Conservation (phyloP, 2,329 filamentous ascomycete species). For the Microcera coccophila region DNA sequence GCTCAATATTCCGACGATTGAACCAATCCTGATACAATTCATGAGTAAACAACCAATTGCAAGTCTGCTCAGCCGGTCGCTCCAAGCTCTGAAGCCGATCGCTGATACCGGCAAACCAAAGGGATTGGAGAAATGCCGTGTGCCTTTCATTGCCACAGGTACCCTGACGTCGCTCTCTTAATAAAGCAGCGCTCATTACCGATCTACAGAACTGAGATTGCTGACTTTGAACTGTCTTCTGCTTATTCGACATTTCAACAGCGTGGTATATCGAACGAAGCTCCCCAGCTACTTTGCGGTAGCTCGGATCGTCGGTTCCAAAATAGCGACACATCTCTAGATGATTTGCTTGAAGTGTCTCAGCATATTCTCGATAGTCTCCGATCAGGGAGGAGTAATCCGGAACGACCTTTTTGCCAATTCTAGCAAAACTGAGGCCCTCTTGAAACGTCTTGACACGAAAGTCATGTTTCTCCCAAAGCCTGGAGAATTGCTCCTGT, state of each 20-base stretch:
- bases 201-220: too few relatives aligned
- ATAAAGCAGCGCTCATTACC: too few relatives aligned
- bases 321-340: constrained; percentile 8
- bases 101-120: constrained; percentile 8
- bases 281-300: constrained; percentile 10
- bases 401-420: constrained; percentile 13
- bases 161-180: too few relatives aligned
- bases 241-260: neutral
- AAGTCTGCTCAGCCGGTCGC: constrained; percentile 1
- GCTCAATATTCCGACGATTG: accelerated
- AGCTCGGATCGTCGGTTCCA: constrained; percentile 7
- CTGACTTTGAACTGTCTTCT: too few relatives aligned
- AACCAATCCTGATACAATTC: constrained; percentile 4
- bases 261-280: constrained; percentile 1
- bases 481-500: constrained; percentile 8
- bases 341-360: constrained; percentile 15
- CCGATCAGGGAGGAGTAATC: constrained; percentile 11
- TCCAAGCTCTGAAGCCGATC: neutral
- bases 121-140: constrained; percentile 1
- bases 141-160: too few relatives aligned
- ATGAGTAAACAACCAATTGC: constrained; percentile 5
- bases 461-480: constrained; percentile 12
- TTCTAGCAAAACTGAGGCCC: constrained; percentile 6
- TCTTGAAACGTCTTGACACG: constrained; percentile 18
- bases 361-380: constrained; percentile 9